Base-by-base conservation (phyloP, 2,329 filamentous ascomycete species). In the Sarocladium oryzae region DNA sequence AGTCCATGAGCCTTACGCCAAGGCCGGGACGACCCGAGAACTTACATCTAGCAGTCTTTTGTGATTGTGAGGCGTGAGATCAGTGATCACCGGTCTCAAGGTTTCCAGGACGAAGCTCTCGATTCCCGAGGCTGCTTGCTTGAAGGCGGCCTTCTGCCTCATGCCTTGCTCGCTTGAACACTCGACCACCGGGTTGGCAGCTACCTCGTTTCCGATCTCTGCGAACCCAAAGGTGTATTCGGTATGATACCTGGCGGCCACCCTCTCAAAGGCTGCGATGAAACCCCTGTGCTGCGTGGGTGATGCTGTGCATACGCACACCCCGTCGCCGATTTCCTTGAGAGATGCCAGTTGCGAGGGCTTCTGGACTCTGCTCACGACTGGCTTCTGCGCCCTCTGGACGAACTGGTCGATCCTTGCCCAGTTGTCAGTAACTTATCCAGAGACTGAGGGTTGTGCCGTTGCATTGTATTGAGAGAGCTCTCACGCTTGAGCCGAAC, bases 171-270 rank as follows among this genome's bases (percentile, higher is more conserved):
- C 16, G n/a, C 21, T 36, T 9, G 21, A 20, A 26, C 46, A 49
- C n/a, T 49, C 20, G 15, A 36, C 21, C 3, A 26, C 7, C 10
- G 46, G 30, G 3, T 4, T 18, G 16, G 46, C 9, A 4, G 11
- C 28, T 4, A 11, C 13, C 28, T 35, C 46, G 20, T 24, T 6
- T 10, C 23, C 18, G 13, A n/a, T 3, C 4, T 11, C 32, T 6
- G 20, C 18, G 16, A 49, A 32, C 13, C 46, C 46, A 26, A 49
- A 49, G 21, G 16, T 49, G 21, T 36, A 49, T 20, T 49, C 46
- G 16, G 46, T 5, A 4, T 20, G 30, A 28, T 49, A 26, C 32
- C 28, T 30, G 13, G 4, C 6, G 15, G 46, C 46, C 24, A 37
- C 46, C 23, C 21, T 20, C 32, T 49, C 46, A 26, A 36, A 49